phyloP scores from a whole-genome alignment of 1,139 yeast genomes.

The Zygoascus hellenicus region DNA sequence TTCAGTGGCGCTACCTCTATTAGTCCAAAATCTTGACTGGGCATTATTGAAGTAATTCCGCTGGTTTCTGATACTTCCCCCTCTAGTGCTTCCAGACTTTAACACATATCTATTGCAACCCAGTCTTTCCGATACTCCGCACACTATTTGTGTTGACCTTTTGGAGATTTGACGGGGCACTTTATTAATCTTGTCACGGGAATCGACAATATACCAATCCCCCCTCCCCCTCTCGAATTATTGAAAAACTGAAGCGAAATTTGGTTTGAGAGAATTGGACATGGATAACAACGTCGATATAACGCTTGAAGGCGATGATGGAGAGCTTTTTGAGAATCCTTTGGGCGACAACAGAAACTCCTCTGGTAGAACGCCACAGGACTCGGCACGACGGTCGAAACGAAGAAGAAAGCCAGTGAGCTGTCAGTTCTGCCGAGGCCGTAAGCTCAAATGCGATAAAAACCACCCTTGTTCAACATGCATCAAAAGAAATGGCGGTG shows the following conservation, averaged over 20 bases:
- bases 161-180: too few relatives aligned
- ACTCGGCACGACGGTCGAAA: slow-evolving; percentile 2
- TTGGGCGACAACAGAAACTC: background rate
- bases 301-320: background rate
- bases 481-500: slow-evolving; percentile 26
- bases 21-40: too few relatives aligned
- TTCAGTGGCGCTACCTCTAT: too few relatives aligned
- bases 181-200: background rate
- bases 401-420: slow-evolving; percentile 13
- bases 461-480: slow-evolving; percentile 35
- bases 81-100: too few relatives aligned
- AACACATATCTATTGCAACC: too few relatives aligned
- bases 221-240: background rate
- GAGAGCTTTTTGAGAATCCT: background rate
- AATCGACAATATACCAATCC: background rate
- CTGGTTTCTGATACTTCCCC: too few relatives aligned
- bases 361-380: slow-evolving; percentile 6
- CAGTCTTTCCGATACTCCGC: too few relatives aligned
- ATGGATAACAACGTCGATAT: background rate
- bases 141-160: too few relatives aligned
- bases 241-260: background rate
- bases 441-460: slow-evolving; percentile 34
- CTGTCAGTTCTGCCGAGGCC: slow-evolving; percentile 26
- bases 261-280: background rate
- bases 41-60: too few relatives aligned